Conservation (phyloP, 1,139 yeast genomes). For the Yamadazyma dendronema region DNA sequence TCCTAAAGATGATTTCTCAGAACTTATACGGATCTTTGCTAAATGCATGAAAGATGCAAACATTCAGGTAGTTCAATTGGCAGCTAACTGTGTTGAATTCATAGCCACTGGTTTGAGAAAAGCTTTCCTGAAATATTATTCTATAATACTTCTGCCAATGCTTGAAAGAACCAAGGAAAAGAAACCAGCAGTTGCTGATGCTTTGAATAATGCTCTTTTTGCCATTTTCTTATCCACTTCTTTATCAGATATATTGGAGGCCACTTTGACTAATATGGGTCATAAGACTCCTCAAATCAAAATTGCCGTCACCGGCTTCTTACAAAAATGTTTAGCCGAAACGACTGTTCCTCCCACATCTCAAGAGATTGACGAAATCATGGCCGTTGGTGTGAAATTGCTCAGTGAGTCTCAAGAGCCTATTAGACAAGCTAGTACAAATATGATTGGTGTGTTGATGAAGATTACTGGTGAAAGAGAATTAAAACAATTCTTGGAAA, state of each 20-base stretch:
- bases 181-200: conserved; percentile 73
- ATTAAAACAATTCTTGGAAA: conserved; percentile 57
- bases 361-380: conserved; percentile 55
- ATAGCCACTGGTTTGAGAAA: conserved; percentile 67
- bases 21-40: conserved; percentile 58
- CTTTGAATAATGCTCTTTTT: conserved; percentile 64
- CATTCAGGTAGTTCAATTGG: conserved; percentile 78
- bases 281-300: conserved; percentile 86
- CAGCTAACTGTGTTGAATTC: conserved; percentile 65
- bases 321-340: conserved; percentile 61
- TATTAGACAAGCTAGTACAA: conserved; percentile 76
- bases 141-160: conserved; percentile 56
- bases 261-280: conserved; percentile 55
- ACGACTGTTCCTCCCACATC: conserved; percentile 50
- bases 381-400: conserved; percentile 56
- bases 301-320: conserved; percentile 62
- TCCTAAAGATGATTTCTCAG: conserved; percentile 54
- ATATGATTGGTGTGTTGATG: conserved; percentile 78
- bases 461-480: conserved; percentile 77
- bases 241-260: conserved; percentile 60
- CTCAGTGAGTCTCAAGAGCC: conserved; percentile 84
- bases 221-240: conserved; percentile 55
- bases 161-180: conserved; percentile 87
- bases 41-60: conserved; percentile 87
- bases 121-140: conserved; percentile 54